A percentile compares a stretch with the other conserved stretches of the same genome.
phyloP scores from a whole-genome alignment of 2,329 filamentous ascomycete species.

The Colletotrichum eleusines region DNA sequence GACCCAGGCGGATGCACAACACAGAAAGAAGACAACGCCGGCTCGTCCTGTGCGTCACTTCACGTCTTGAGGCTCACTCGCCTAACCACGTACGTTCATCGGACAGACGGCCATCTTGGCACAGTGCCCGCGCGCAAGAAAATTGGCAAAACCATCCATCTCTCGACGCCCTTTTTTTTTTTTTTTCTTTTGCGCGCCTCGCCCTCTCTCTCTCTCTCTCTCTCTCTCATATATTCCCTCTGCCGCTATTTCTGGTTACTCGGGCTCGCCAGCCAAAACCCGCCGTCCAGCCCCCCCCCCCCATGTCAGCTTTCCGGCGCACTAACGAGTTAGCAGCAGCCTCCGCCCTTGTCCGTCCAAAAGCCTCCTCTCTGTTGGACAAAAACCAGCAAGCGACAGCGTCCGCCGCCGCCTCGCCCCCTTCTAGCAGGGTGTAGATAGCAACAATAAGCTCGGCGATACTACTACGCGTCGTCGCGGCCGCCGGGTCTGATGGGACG shows the following conservation, averaged over 20 bases:
- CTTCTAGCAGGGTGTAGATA: neutral
- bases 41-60: slow-evolving; percentile 3
- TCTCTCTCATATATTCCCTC: no score
- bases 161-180: no score
- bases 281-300: neutral
- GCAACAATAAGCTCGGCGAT: neutral
- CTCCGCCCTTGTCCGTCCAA: neutral
- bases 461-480: neutral
- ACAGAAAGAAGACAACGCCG: neutral
- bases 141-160: neutral
- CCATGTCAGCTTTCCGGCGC: slow-evolving; percentile 3
- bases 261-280: neutral
- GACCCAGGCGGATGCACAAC: neutral
- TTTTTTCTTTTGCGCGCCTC: neutral
- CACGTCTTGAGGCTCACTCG: slow-evolving; percentile 21
- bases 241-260: slow-evolving; percentile 5
- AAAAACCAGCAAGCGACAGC: slow-evolving; percentile 33
- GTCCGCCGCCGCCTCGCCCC: neutral
- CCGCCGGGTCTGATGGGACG: slow-evolving; percentile 23
- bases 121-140: neutral
- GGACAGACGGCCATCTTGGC: slow-evolving; percentile 11
- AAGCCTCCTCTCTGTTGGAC: slow-evolving; percentile 16
- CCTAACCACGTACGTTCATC: slow-evolving; percentile 14
- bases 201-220: no score
- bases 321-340: slow-evolving; percentile 8